A percentile compares a stretch with the other conserved stretches of the same genome.
Conservation (phyloP, 2,329 filamentous ascomycete species). For the Zarea fungicola region DNA sequence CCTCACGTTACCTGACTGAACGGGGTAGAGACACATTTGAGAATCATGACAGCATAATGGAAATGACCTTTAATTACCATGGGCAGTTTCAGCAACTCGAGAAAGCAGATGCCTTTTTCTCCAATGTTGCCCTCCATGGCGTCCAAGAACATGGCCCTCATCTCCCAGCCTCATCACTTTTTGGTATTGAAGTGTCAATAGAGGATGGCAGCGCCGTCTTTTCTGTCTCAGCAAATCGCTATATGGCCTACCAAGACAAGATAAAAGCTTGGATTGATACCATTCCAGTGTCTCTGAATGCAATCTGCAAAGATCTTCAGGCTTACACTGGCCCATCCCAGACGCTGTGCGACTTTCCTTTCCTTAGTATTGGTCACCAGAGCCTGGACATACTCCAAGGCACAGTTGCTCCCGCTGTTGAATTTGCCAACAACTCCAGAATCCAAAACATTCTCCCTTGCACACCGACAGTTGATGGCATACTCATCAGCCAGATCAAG, state of each 20-base stretch:
- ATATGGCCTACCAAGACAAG: neutral
- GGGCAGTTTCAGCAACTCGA: constrained; percentile 38
- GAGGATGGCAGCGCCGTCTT: neutral
- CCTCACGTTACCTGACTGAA: constrained; percentile 23
- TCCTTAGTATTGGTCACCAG: constrained; percentile 15
- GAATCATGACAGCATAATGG: constrained; percentile 28
- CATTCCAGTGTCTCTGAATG: neutral
- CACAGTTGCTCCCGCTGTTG: constrained; percentile 20
- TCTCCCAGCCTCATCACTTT: constrained; percentile 9
- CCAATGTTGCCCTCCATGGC: neutral
- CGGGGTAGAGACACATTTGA: constrained; percentile 25
- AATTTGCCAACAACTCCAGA: constrained; percentile 14
- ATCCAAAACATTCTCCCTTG: constrained; percentile 30
- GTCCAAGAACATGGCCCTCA: neutral
- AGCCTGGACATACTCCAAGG: constrained; percentile 19
- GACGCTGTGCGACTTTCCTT: neutral
- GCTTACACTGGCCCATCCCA: neutral
- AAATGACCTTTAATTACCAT: constrained; percentile 42
- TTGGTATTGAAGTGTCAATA: constrained; percentile 2
- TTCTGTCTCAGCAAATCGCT: neutral
- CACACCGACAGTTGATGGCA: constrained; percentile 27
- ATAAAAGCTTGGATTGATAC: neutral
- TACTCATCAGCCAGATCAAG: constrained; percentile 24
- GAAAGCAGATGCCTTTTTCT: constrained; percentile 19
- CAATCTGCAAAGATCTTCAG: neutral